These are phyloP conservation scores for Mimosa pudica DNA, from an alignment of 306 rosid species.

Conservation along the genomic window DNA sequence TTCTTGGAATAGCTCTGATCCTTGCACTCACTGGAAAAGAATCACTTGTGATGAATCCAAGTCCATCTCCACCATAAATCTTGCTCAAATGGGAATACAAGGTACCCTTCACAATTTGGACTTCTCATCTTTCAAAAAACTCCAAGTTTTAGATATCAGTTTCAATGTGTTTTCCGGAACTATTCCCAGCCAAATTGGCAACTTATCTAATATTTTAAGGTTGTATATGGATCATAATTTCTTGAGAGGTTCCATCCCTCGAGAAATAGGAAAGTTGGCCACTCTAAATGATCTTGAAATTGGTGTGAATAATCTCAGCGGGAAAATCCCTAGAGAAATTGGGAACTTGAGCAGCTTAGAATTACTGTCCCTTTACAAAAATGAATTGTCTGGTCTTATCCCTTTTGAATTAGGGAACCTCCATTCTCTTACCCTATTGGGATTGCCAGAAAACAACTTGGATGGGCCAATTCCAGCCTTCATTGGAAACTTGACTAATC, in stretches of 20 bases:
- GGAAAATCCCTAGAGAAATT: slow-evolving; percentile 14
- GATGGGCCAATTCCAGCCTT: not conserved
- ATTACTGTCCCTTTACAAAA: not conserved
- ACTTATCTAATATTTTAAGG: not conserved
- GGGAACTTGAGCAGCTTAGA: slow-evolving; percentile 35
- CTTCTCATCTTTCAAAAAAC: slow-evolving; percentile 2
- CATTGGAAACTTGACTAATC: not conserved
- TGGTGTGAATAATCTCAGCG: not conserved
- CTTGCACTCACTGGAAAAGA: slow-evolving; percentile 31
- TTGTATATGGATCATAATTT: not conserved
- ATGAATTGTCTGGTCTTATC: slow-evolving; percentile 28
- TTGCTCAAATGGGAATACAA: not conserved
- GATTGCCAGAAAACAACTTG: not conserved
- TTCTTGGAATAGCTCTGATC: slow-evolving; percentile 19
- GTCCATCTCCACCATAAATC: not conserved
- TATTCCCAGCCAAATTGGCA: not conserved
- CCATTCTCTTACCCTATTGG: not conserved
- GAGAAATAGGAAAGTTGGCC: slow-evolving; percentile 23
- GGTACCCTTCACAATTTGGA: not conserved
- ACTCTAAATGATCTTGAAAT: not conserved
- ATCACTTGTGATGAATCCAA: not conserved
- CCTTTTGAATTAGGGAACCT: not conserved
- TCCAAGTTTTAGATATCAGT: not conserved
- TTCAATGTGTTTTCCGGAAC: not conserved
- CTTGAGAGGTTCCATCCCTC: slow-evolving; percentile 2